Evolutionary conservation across 441 rosid species (phyloP).

Genomic region (Erysimum pusillum): DNA sequence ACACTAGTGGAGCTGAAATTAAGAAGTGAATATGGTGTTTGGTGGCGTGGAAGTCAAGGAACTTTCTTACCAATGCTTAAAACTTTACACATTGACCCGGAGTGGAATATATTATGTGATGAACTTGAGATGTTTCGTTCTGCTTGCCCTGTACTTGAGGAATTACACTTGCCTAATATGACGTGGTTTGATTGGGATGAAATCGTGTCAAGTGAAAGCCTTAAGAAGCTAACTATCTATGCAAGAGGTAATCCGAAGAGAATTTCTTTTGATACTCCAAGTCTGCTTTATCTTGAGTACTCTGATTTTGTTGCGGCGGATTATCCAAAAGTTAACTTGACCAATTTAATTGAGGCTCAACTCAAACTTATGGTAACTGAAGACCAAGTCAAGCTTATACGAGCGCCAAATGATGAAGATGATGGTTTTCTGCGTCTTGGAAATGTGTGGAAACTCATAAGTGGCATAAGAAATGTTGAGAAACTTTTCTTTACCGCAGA

Average conservation of each 20-base stretch:
- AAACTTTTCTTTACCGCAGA: background rate
- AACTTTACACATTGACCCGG: background rate
- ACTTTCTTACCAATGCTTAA: background rate
- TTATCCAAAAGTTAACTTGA: conserved; percentile 1
- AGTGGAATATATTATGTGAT: background rate
- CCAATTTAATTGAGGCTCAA: background rate
- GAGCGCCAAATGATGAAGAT: background rate
- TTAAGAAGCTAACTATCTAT: background rate
- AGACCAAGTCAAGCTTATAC: background rate
- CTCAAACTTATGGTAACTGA: background rate
- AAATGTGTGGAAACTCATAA: background rate
- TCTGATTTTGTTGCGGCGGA: background rate
- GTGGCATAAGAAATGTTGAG: conserved; percentile 3
- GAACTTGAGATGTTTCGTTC: background rate
- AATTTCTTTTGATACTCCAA: conserved; percentile 11
- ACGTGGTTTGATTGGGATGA: background rate
- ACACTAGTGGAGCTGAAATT: too few species aligned
- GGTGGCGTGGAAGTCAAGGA: too few species aligned
- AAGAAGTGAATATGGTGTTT: too few species aligned
- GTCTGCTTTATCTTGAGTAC: background rate
- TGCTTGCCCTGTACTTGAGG: background rate
- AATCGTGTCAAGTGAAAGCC: background rate
- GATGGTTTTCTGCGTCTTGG: background rate
- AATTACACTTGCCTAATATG: background rate
- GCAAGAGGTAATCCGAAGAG: background rate